Evolutionary conservation across 768 basidiomycete genomes (phyloP), one percentile per base, ranked within the genome.

Genomic region (Lentinula detonsa): DNA sequence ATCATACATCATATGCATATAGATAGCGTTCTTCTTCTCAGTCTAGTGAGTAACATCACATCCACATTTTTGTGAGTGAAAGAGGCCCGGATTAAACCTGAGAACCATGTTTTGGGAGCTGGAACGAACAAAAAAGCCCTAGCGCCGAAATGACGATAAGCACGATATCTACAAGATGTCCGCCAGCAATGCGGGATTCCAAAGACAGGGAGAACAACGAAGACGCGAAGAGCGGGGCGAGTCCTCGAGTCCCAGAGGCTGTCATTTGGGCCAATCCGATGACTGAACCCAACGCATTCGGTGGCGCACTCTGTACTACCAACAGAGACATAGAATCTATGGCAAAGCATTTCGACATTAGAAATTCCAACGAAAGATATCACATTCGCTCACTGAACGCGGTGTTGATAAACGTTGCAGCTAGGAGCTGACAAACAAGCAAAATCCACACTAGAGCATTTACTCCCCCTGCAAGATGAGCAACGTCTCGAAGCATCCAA

Each of bases 201-300:
- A 80, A 56, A 0, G 83, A 84, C 0, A 84, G 62, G 0, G 86
- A 80, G 64, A 84, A 87, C 13, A 87, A 69, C 0, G 85, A 85
- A 3, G 83, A 79, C 4, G 85, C 78, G 18, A 79, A 64, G 15
- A 81, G 75, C 0, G 85, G 86, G 1, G 81, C 82, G 9, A 86
- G 65, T 0, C 83, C 74, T 33, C 85, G 76, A 64, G 79, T 73
- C 4, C 76, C 70, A 1, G 80, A 82, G 2, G 75, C 74, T 5
- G 78, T 67, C 67, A 82, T 81, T 67, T 88, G 85, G 3, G 76
- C 83, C 34, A 85, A 62, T 1, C 85, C 83, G 62, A 84, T 85
- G 21, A 77, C 76, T 3, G 81, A 75, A 1, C 81, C 85, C 8
- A 88, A 72, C 8, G 80, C 68, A 0, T 72, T 67, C 1, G 74